A percentile compares a stretch with the other conserved stretches of the same genome.
Conservation (phyloP, 163 green algal genomes). For the Chlamydomonas reinhardtii region DNA sequence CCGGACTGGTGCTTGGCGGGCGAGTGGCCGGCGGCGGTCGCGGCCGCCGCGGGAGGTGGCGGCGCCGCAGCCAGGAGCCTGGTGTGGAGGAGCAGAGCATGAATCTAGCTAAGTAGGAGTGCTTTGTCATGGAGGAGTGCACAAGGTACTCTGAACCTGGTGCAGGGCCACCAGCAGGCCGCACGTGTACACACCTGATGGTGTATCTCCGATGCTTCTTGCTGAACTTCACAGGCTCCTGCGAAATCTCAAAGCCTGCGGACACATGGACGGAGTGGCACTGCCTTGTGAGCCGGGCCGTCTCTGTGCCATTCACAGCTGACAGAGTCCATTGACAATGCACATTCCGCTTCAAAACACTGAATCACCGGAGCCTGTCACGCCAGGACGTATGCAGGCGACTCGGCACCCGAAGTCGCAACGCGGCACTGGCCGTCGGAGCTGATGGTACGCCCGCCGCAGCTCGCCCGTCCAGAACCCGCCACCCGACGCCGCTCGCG, state of each 20-base stretch:
- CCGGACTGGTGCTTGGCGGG: background rate
- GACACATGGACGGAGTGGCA: too few species aligned
- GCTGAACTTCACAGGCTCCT: slow-evolving; percentile 35
- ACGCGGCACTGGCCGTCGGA: background rate
- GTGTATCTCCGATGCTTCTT: slow-evolving; percentile 31
- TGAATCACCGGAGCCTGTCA: too few species aligned
- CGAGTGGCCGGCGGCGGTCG: background rate
- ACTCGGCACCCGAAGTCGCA: background rate
- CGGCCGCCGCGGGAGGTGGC: background rate
- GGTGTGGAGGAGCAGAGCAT: background rate
- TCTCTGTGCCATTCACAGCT: too few species aligned
- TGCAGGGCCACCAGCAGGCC: background rate
- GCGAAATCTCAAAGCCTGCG: background rate
- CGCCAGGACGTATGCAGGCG: background rate
- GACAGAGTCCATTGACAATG: too few species aligned
- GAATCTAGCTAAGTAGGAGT: background rate
- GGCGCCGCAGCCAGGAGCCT: background rate
- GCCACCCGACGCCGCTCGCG: too few species aligned
- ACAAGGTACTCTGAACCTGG: background rate
- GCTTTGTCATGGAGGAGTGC: too few species aligned
- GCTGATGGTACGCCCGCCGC: too few species aligned
- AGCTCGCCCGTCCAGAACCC: too few species aligned
- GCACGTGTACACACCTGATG: slow-evolving; percentile 25
- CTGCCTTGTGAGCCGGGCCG: too few species aligned
- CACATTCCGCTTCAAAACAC: too few species aligned